Percentiles rank a stretch among this genome's conserved stretches.
These are phyloP conservation scores for Eudorina sp. DNA, from an alignment of 139 green algal genomes.

Conservation along the genomic window DNA sequence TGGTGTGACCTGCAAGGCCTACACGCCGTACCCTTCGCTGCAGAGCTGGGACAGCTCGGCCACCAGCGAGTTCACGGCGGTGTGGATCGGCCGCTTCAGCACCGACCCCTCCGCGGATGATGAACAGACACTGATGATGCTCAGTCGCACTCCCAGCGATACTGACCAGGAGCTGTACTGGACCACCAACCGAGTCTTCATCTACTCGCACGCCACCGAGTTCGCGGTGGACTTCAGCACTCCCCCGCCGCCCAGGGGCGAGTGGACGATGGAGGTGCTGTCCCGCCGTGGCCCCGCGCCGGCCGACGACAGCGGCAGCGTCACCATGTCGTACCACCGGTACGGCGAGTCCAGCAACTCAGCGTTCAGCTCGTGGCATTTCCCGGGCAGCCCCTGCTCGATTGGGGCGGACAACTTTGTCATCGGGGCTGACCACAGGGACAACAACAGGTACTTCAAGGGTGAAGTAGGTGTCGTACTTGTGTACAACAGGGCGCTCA, in stretches of 20 bases:
- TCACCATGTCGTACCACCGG: neutral
- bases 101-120: neutral
- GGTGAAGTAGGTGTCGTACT: neutral
- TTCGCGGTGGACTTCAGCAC: neutral
- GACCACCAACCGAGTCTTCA: neutral
- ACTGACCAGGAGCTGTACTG: neutral
- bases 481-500: neutral
- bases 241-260: neutral
- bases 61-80: neutral
- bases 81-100: neutral
- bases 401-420: neutral
- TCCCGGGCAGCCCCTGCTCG: neutral
- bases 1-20: neutral
- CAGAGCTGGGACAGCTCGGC: neutral
- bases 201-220: neutral
- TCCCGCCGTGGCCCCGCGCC: neutral
- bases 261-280: constrained; percentile 5
- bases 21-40: too few relatives aligned
- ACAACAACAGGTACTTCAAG: neutral
- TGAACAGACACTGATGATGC: neutral
- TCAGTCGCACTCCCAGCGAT: neutral
- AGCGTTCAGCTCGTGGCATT: neutral
- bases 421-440: neutral
- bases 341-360: neutral
- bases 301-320: neutral